Conservation (phyloP, 2,329 filamentous ascomycete genomes). For the Cladosporium austrohemisphaericum region DNA sequence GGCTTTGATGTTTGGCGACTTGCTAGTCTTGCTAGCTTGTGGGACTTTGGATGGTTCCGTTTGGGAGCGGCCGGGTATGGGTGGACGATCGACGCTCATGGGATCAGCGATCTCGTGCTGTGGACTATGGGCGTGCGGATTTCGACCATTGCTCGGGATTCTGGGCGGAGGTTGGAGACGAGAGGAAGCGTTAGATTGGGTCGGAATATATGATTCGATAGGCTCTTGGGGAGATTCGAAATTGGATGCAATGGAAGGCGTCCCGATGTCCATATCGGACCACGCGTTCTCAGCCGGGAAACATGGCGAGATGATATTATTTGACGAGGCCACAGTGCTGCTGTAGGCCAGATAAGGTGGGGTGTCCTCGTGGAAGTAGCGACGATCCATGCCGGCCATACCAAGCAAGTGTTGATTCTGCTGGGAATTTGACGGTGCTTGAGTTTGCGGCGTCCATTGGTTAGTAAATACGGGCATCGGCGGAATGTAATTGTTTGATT, state of each 20-base stretch:
- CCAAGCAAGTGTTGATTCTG: slow-evolving; percentile 21
- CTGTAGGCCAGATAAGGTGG: slow-evolving; percentile 20
- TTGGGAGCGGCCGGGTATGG: slow-evolving; percentile 3
- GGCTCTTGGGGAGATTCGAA: slow-evolving; percentile 22
- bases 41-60: slow-evolving; percentile 1
- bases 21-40: not conserved
- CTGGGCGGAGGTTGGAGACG: slow-evolving; percentile 20
- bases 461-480: slow-evolving; percentile 16
- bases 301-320: slow-evolving; percentile 24
- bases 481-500: slow-evolving; percentile 9
- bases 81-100: slow-evolving; percentile 8
- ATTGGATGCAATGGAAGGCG: slow-evolving; percentile 28
- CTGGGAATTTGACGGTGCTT: slow-evolving; percentile 10
- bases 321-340: slow-evolving; percentile 18
- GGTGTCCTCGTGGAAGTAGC: slow-evolving; percentile 26
- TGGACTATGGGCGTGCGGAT: slow-evolving; percentile 23
- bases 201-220: slow-evolving; percentile 22
- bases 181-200: slow-evolving; percentile 20
- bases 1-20: slow-evolving; percentile 1
- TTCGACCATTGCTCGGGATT: slow-evolving; percentile 16
- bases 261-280: slow-evolving; percentile 30
- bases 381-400: slow-evolving; percentile 28
- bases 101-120: slow-evolving; percentile 21
- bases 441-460: slow-evolving; percentile 16
- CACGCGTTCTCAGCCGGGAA: slow-evolving; percentile 25